Base-by-base conservation (phyloP, 257 asterid species). In the Ehretia macrophylla region DNA sequence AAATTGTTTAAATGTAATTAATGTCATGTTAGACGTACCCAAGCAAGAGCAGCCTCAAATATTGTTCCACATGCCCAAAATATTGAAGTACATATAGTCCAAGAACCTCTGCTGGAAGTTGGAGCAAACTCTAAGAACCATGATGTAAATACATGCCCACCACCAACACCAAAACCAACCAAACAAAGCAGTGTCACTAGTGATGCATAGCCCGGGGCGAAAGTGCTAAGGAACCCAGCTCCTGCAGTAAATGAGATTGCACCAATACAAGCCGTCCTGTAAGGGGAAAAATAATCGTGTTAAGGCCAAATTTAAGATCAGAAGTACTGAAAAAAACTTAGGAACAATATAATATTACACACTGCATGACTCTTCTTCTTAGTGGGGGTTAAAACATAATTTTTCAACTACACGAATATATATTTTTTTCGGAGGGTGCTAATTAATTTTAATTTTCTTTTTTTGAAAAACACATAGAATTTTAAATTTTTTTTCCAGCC, bases 61-160 rank as follows among this genome's bases (percentile, higher is more conserved):
- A 82, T 60, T 27, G 86, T 80, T 60, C 96, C 96, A 65, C 82
- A 47, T 10, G 85, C 82, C 90, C 94, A 87, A 78, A 87, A 87
- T 57, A 83, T 77, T 32, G 96, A 80, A 67, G 80, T 80, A 10
- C 81, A 73, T 39, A 85, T 83, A 88, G 85, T 82, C 90, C 94
- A 87, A 55, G 85, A 63, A 67, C 96, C 96, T 75, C 90, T 70
- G 60, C 74, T 78, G 18, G 90, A 70, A 78, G 96, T 78, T 56
- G 94, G 90, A 77, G 85, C 79, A 63, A 84, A 87, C 78, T 87
- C 94, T 62, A 84, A 70, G 67, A 87, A 84, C 94, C 96, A 87
- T 17, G 96, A 67, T 4, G 88, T 73, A 64, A 84, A 90, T 63
- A 84, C 87, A 54, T 83, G 88, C 37, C 85, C 90, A 27, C 88